Percentiles rank a stretch among this genome's conserved stretches.
Evolutionary conservation across 345 rosid species (phyloP).

Genomic region (Rhizophora mangle): DNA sequence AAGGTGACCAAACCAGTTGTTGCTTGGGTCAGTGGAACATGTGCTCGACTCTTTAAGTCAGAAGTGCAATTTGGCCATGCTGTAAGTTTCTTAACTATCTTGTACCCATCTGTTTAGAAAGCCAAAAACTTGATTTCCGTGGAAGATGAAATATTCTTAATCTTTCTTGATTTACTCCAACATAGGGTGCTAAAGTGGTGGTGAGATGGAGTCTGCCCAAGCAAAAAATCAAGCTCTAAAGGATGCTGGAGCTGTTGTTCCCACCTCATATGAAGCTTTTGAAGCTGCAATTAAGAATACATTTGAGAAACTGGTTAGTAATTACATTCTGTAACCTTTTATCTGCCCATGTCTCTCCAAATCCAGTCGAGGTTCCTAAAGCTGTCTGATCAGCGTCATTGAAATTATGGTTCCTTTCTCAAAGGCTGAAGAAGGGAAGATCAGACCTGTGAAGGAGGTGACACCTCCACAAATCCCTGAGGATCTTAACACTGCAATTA

Average conservation of each 20-base stretch:
- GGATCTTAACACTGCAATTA: conserved; percentile 87
- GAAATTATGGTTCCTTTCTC: conserved; percentile 8
- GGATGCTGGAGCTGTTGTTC: conserved; percentile 90
- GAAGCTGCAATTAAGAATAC: conserved; percentile 78
- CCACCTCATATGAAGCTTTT: conserved; percentile 84
- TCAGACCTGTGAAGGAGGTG: conserved; percentile 69
- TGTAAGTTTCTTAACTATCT: conserved; percentile 48
- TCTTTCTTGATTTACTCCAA: conserved; percentile 17
- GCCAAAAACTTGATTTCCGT: not conserved
- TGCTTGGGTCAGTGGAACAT: conserved; percentile 99
- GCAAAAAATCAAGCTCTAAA: conserved; percentile 91
- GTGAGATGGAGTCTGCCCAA: conserved; percentile 98
- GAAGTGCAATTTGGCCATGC: conserved; percentile 99
- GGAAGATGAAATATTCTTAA: conserved; percentile 1
- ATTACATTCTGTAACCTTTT: conserved; percentile 6
- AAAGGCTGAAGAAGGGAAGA: conserved; percentile 77
- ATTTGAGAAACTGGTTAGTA: conserved; percentile 79
- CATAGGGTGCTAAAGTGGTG: conserved; percentile 98
- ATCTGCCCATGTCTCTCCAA: not conserved
- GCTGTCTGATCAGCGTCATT: conserved; percentile 5
- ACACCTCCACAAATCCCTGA: conserved; percentile 92
- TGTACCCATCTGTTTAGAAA: conserved; percentile 2
- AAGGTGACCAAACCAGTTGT: conserved; percentile 94
- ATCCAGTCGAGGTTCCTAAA: not conserved
- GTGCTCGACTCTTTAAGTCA: conserved; percentile 93